These are phyloP conservation scores for Heteromeles arbutifolia DNA, from an alignment of 306 rosid species.

Conservation along the genomic window DNA sequence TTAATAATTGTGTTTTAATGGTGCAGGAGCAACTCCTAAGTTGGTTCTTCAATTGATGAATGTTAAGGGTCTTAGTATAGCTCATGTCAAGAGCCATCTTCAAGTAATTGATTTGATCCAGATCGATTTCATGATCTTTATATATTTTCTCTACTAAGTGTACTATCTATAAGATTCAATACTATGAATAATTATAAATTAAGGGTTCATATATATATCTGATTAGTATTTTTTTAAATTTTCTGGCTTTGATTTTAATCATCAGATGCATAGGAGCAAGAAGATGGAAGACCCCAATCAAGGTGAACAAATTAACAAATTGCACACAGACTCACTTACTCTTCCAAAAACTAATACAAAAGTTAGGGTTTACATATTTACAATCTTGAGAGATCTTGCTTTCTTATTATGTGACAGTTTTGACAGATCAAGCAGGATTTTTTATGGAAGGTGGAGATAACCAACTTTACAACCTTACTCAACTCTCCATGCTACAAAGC, in stretches of 20 bases:
- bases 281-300: constrained; percentile 35
- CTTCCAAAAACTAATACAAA: not conserved
- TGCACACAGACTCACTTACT: not conserved
- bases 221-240: not conserved
- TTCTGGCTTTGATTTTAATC: not conserved
- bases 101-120: constrained; percentile 26
- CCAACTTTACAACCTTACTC: constrained; percentile 33
- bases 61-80: constrained; percentile 44
- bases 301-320: constrained; percentile 11
- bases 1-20: not conserved
- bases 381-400: not conserved
- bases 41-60: constrained; percentile 46
- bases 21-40: constrained; percentile 49
- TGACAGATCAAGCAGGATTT: constrained; percentile 25
- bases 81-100: constrained; percentile 50
- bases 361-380: constrained; percentile 1
- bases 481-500: constrained; percentile 35
- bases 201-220: not conserved
- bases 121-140: not conserved
- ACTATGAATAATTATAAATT: not conserved
- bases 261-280: constrained; percentile 45
- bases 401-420: constrained; percentile 1
- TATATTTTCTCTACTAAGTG: not conserved
- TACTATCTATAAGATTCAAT: not conserved
- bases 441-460: constrained; percentile 28